Evolutionary conservation across 2,329 filamentous ascomycete species (phyloP).

Genomic region (Blastomyces parvus): DNA sequence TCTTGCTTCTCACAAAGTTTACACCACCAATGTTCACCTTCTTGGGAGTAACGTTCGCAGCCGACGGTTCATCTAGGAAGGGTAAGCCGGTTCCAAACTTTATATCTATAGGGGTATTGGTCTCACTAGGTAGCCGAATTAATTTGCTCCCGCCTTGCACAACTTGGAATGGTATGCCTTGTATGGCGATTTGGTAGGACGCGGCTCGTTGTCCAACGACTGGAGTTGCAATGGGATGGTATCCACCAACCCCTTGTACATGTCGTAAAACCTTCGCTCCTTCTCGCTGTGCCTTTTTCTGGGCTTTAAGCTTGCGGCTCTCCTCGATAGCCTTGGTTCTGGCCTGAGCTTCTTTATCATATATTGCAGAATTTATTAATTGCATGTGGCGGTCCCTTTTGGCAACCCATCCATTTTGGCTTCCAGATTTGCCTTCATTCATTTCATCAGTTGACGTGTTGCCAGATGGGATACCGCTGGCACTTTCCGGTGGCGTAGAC

Average conservation of each 20-base stretch:
- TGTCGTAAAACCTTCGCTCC: constrained; percentile 33
- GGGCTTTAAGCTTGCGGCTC: constrained; percentile 41
- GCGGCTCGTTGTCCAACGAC: constrained; percentile 25
- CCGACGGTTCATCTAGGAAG: constrained; percentile 46
- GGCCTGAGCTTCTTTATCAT: constrained; percentile 61
- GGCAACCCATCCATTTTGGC: constrained; percentile 52
- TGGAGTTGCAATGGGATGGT: constrained; percentile 18
- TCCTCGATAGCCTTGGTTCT: constrained; percentile 63
- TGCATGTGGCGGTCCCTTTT: constrained; percentile 70
- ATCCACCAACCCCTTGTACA: constrained; percentile 25
- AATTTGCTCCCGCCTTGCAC: constrained; percentile 74
- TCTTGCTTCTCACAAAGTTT: constrained; percentile 75
- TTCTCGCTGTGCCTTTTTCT: constrained; percentile 51
- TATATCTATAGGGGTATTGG: constrained; percentile 9
- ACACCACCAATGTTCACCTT: constrained; percentile 63
- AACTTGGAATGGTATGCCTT: constrained; percentile 65
- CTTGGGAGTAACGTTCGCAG: constrained; percentile 63
- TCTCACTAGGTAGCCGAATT: constrained; percentile 60
- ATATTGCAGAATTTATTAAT: constrained; percentile 70
- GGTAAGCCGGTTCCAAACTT: constrained; percentile 37
- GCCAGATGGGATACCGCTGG: constrained; percentile 20
- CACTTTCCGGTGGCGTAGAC: constrained; percentile 18
- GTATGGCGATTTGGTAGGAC: constrained; percentile 56
- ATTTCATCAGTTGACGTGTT: constrained; percentile 23
- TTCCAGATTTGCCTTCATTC: constrained; percentile 22